Percentiles rank a stretch among this genome's conserved stretches.
Evolutionary conservation across 805 yeast genomes (phyloP).

Genomic region (Wickerhamiella azymoides): DNA sequence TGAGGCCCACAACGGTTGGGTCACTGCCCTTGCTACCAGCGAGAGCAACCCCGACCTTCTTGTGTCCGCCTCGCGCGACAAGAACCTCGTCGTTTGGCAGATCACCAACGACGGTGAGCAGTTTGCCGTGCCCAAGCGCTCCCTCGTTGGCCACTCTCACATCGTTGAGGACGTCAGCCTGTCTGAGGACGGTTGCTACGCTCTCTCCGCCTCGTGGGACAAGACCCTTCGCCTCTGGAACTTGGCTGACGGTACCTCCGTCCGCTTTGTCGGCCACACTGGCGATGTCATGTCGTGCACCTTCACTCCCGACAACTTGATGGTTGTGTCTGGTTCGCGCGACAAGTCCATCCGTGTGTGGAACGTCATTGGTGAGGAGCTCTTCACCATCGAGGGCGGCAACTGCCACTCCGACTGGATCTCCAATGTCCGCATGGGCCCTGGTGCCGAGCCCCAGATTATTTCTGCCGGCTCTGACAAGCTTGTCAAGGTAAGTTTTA

Average conservation of each 20-base stretch:
- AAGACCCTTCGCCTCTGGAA: conserved; percentile 98
- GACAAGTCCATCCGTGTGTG: conserved; percentile 98
- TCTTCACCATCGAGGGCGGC: conserved; percentile 55
- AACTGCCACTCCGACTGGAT: conserved; percentile 99
- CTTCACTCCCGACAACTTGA: conserved; percentile 91
- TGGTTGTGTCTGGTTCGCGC: conserved; percentile 97
- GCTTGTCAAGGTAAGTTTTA: conserved; percentile 87
- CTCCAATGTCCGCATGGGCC: conserved; percentile 94
- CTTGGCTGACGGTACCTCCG: conserved; percentile 82
- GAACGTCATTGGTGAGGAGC: conserved; percentile 97
- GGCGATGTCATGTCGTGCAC: conserved; percentile 96
- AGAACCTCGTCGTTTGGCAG: conserved; percentile 96
- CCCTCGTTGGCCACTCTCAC: conserved; percentile 98
- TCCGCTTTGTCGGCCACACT: conserved; percentile 95
- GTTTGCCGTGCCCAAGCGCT: conserved; percentile 96
- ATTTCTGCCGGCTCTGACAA: conserved; percentile 99
- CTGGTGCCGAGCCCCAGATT: conserved; percentile 41
- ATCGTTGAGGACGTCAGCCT: conserved; percentile 95
- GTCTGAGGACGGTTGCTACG: conserved; percentile 95
- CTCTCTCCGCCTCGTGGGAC: conserved; percentile 99
- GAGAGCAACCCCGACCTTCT: conserved; percentile 95
- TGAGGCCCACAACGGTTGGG: conserved; percentile 77
- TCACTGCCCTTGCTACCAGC: conserved; percentile 95
- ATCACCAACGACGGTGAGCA: conserved; percentile 90
- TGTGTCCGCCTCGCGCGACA: conserved; percentile 97